Percentiles rank a stretch among this genome's conserved stretches.
phyloP scores from a whole-genome alignment of 2,329 filamentous ascomycete species.

The Aschersonia sp. region DNA sequence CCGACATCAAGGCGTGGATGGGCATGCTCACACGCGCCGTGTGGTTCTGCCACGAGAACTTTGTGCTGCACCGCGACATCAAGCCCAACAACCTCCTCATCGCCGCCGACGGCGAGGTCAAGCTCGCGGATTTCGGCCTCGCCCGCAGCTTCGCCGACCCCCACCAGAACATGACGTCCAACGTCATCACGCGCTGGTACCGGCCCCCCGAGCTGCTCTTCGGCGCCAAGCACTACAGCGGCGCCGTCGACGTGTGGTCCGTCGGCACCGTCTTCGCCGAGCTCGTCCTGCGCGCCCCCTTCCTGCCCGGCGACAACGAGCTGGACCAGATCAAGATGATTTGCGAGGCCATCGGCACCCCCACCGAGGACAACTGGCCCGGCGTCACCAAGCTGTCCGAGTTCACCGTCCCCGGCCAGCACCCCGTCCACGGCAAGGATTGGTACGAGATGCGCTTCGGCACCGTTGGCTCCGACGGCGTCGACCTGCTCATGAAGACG shows the following conservation, averaged over 20 bases:
- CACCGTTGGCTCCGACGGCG: slow-evolving; percentile 66
- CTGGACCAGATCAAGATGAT: slow-evolving; percentile 77
- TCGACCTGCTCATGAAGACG: slow-evolving; percentile 78
- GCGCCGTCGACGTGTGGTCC: slow-evolving; percentile 87
- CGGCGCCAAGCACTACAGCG: slow-evolving; percentile 76
- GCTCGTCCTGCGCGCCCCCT: slow-evolving; percentile 68
- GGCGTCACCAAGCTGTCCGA: slow-evolving; percentile 69
- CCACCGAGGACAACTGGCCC: slow-evolving; percentile 90
- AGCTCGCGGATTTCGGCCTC: slow-evolving; percentile 94
- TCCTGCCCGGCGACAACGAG: slow-evolving; percentile 71
- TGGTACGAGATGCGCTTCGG: slow-evolving; percentile 68
- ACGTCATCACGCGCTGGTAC: slow-evolving; percentile 96
- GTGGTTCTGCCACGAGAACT: slow-evolving; percentile 95
- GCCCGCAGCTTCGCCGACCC: slow-evolving; percentile 83
- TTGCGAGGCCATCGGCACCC: slow-evolving; percentile 73
- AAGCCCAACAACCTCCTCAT: slow-evolving; percentile 98
- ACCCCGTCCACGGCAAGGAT: slow-evolving; percentile 49
- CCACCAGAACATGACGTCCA: slow-evolving; percentile 74
- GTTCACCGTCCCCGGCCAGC: slow-evolving; percentile 58
- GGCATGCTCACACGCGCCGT: slow-evolving; percentile 87
- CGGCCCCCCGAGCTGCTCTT: slow-evolving; percentile 87
- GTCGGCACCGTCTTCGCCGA: slow-evolving; percentile 90
- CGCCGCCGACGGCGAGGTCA: slow-evolving; percentile 81
- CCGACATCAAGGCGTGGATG: slow-evolving; percentile 97
- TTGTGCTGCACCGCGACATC: slow-evolving; percentile 90